A percentile compares a stretch with the other conserved stretches of the same genome.
Conservation (phyloP, 768 basidiomycete genomes). For the Scleroderma citrinum region DNA sequence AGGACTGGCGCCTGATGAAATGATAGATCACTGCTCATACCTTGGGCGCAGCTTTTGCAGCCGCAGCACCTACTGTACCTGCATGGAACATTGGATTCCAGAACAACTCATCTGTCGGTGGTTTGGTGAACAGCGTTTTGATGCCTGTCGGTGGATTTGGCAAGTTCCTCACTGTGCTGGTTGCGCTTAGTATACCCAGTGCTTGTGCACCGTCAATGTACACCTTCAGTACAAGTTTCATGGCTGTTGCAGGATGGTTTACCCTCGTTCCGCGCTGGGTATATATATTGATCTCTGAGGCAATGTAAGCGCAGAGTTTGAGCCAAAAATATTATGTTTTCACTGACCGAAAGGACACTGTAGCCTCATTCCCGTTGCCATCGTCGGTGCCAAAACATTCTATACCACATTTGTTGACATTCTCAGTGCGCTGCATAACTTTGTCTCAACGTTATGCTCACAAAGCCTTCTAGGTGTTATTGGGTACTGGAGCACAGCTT, state of each 20-base stretch:
- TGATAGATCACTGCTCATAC: constrained; percentile 34
- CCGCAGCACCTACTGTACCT: constrained; percentile 33
- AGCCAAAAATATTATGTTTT: not conserved
- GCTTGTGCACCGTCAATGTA: constrained; percentile 59
- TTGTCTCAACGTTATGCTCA: constrained; percentile 3
- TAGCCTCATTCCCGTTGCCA: constrained; percentile 42
- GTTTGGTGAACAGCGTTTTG: constrained; percentile 36
- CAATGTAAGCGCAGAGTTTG: constrained; percentile 29
- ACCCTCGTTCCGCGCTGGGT: constrained; percentile 40
- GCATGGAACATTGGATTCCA: constrained; percentile 37
- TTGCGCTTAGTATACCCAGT: constrained; percentile 49
- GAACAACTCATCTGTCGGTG: constrained; percentile 38
- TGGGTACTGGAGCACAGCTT: constrained; percentile 39
- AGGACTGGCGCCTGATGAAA: not conserved
- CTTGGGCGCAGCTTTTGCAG: constrained; percentile 43
- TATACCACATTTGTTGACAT: constrained; percentile 40
- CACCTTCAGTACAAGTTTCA: constrained; percentile 42
- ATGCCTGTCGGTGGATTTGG: constrained; percentile 38
- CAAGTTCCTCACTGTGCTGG: constrained; percentile 42
- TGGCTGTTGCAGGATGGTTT: constrained; percentile 32
- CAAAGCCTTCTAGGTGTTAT: constrained; percentile 29
- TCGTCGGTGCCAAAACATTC: constrained; percentile 41
- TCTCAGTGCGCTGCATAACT: constrained; percentile 27
- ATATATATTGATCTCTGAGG: constrained; percentile 39
- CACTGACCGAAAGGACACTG: not conserved